Evolutionary conservation across 805 yeast genomes (phyloP), one percentile per base, ranked within the genome.

Genomic region (Kregervanrija pseudodelftensis): DNA sequence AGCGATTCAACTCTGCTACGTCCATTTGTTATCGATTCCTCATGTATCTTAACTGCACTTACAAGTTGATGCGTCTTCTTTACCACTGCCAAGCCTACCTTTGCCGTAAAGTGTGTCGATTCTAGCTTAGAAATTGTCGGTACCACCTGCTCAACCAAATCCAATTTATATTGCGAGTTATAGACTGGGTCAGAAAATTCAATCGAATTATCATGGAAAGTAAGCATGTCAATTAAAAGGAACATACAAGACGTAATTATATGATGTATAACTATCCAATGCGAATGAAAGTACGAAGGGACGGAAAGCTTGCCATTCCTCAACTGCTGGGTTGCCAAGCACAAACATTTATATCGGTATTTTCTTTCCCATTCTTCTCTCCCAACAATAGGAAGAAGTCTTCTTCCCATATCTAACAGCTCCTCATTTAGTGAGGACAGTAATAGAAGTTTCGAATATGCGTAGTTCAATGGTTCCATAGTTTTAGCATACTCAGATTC

Each of bases 241-340:
- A 43, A 43, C 33, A 45, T 15, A 31, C 31, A 36, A 2, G 42
- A 17, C 11, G 11, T 14, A 12, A 45, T 43, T 12, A 45, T 11
- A 33, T 45, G 47, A n/a, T 45, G 42, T 16, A 37, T 32, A 8
- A 43, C 39, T n/a, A 45, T 43, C 47, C 47, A 45, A 43, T 45
- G 39, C 11, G 17, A 15, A 5, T 28, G 11, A 31, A 33, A 45
- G 33, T 42, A 45, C 2, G 15, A 7, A 2, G 47, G 48, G 5
- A 43, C 33, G 9, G 8, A 5, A 5, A 7, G 8, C 8, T 33
- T 7, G 11, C 30, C 9, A 8, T 22, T 15, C 8, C 12, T n/a
- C 12, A 44, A 17, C 13, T 30, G 32, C 30, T 41, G 16, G 17
- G 36, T 12, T 10, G 40, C 17, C n/a, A 41, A 12, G 8, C 33